Base-by-base conservation (phyloP, 352 stramenopile genomes). In the Phytophthora sansomeana region DNA sequence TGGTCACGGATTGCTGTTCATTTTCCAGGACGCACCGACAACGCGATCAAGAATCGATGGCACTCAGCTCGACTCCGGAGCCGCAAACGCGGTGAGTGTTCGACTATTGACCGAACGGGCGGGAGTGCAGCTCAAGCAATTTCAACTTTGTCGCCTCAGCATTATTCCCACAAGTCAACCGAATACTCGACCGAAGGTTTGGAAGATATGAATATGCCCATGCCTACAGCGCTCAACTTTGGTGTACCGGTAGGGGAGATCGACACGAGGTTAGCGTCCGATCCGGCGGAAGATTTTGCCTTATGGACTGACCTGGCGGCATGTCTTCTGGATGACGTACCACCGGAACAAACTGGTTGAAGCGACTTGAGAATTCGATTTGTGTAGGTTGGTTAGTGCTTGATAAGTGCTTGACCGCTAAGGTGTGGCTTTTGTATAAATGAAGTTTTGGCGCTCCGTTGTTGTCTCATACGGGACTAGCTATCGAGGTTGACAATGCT, bases 21-120 rank as follows among this genome's bases (percentile, higher is more conserved):
- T 33, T 70, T 89, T 10, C 67, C 71, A n/a, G 80, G 80, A 2
- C 67, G 80, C 9, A 85, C 77, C 4, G 80, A 85, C 46, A 89
- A 87, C 39, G 71, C 75, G 1, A 67, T 83, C 29, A 89, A 89
- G 51, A 87, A 87, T 48, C 77, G 67, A 6, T 89, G 80, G 77
- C 65, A 85, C 16, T 75, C 69, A 13, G 66, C 55, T 26, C 17
- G 63, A 41, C 10, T 70, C 1, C 63, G 54, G 32, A 3, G 32
- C 14, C 41, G 53, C 33, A 41, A 26, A 5, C 28, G 8, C 33
- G 14, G 42, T 28, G 16, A 39, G 21, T 24, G 1, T 24, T 24
- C 21, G 21, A 24, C 21, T 24, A 24, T 24, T 24, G 21, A 24
- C 21, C 21, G 21, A 24, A 24, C 21, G 21, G 21, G 21, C n/a